A percentile compares a stretch with the other conserved stretches of the same genome.
Conservation (phyloP, 169 alveolate species). For the Neospora caninum region DNA sequence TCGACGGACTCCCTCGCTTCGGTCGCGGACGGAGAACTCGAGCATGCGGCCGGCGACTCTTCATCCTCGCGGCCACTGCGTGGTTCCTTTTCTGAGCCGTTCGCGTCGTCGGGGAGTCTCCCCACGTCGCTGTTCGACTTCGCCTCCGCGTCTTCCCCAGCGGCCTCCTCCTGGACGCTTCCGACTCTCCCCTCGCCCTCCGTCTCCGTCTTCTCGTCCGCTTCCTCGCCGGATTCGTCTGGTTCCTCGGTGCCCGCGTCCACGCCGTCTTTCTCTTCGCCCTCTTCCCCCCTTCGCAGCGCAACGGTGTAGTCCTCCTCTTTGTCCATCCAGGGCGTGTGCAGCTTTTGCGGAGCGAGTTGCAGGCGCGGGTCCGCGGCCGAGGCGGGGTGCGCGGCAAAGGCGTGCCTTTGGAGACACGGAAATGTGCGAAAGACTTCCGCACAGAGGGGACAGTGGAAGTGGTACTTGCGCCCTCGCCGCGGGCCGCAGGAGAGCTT, state of each 20-base stretch:
- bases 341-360: slow-evolving; percentile 16
- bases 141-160: background rate
- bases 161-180: background rate
- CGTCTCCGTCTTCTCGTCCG: background rate
- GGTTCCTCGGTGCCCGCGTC: background rate
- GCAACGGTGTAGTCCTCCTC: slow-evolving; percentile 43
- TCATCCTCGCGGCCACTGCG: background rate
- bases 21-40: too few relatives aligned
- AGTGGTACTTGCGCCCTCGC: slow-evolving; percentile 28
- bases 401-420: slow-evolving; percentile 13
- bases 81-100: background rate
- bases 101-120: background rate
- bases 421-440: background rate
- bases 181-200: background rate
- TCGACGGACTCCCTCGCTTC: too few relatives aligned
- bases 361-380: slow-evolving; percentile 62
- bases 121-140: background rate
- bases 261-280: background rate
- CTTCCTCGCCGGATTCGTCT: background rate
- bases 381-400: background rate
- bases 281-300: background rate
- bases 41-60: too few relatives aligned
- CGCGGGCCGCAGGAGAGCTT: too few relatives aligned
- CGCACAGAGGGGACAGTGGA: slow-evolving; percentile 54
- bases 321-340: slow-evolving; percentile 30